Evolutionary conservation across 129 eudicot species (phyloP).

Genomic region (Flaveria linearis): DNA sequence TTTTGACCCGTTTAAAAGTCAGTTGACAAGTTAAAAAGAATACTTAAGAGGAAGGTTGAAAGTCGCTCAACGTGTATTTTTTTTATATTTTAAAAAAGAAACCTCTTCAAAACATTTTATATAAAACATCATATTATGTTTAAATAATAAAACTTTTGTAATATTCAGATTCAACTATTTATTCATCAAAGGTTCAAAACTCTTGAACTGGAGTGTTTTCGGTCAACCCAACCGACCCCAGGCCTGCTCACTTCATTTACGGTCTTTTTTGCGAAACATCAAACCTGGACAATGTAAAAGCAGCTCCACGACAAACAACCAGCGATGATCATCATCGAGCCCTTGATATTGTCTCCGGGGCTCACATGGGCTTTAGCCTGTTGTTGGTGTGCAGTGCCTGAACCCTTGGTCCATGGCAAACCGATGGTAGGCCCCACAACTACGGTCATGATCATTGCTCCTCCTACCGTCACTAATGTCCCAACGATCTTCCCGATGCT

Average conservation of each 20-base stretch:
- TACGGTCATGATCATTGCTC: conserved; percentile 79
- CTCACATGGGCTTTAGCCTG: conserved; percentile 29
- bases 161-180: background rate
- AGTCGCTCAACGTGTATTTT: background rate
- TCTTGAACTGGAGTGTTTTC: background rate
- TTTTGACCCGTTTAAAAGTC: background rate
- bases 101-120: background rate
- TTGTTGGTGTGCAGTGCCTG: conserved; percentile 18
- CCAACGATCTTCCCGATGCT: conserved; percentile 70
- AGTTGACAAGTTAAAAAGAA: background rate
- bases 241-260: too few relatives aligned
- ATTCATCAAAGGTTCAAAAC: background rate
- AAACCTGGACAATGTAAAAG: conserved; percentile 48
- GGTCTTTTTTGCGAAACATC: background rate
- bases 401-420: conserved; percentile 53
- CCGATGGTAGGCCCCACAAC: conserved; percentile 52
- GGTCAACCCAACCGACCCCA: background rate
- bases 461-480: conserved; percentile 64
- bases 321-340: conserved; percentile 40
- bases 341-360: conserved; percentile 38
- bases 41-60: background rate
- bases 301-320: conserved; percentile 41
- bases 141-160: background rate
- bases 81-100: background rate
- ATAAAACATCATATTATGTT: background rate